Base-by-base conservation (phyloP, 306 rosid genomes). In the Pyrus betulifolia region DNA sequence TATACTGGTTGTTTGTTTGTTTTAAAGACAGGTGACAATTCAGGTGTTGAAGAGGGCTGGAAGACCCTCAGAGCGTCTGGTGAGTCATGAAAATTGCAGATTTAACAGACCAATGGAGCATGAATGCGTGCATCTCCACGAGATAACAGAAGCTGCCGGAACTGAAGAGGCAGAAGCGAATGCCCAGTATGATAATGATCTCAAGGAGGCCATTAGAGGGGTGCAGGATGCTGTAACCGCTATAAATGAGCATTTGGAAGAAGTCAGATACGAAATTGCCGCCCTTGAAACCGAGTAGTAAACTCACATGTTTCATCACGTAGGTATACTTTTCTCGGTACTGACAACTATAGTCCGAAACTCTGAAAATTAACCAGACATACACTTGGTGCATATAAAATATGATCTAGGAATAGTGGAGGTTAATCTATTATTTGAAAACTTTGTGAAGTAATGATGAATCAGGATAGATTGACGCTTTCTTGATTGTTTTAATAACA, bases 121-220 rank as follows among this genome's bases (percentile, higher is more conserved):
- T 72, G 90, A 88, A 71, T 93, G 98, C 25, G 86, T 88, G 57
- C 93, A 87, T 71, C 89, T 91, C 46, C 91, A 84, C 45, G 97
- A 91, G 87, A 93, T 91, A 69, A 91, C 98, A 1, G 97, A 90
- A 74, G 91, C 91, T 75, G 82, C 91, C 1, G 97, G 97, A 54
- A 94, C 95, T 2, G 96, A 93, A 79, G 98, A 94, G 76, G 98
- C 96, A 64, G 98, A 94, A 81, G 97, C 88, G 5, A 86, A 91
- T 77, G 96, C 98, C 2, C 91, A 87, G 78, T 90, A 86, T 70
- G 98, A 94, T 77, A 91, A 85, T 79, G 97, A 91, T 74, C 87
- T 94, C 64, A 94, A 91, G 72, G 95, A 94, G 81, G 97, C 97
- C 63, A 89, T 94, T 62, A 87, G 85, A 84, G 96, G 96, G 45